These are phyloP conservation scores for Phytophthora macrochlamydospora DNA, from an alignment of 352 stramenopile genomes.

Conservation along the genomic window DNA sequence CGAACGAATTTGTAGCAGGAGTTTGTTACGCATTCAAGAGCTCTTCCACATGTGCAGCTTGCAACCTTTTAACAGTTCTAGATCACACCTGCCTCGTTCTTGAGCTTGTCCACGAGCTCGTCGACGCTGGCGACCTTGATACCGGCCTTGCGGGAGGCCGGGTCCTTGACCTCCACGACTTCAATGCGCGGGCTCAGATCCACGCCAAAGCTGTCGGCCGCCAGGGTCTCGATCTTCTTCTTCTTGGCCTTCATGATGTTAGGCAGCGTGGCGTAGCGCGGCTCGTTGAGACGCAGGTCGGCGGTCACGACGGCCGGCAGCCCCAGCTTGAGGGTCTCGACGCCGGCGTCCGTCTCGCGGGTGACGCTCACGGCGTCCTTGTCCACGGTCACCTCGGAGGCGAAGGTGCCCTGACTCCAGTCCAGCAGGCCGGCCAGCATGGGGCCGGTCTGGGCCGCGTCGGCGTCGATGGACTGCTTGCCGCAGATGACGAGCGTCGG, in stretches of 20 bases:
- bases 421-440: slow-evolving; percentile 97
- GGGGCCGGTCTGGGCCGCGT: slow-evolving; percentile 88
- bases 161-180: slow-evolving; percentile 91
- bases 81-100: slow-evolving; percentile 93
- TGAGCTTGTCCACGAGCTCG: slow-evolving; percentile 96
- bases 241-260: slow-evolving; percentile 99
- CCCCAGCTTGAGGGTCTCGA: slow-evolving; percentile 87
- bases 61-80: slow-evolving; percentile 40
- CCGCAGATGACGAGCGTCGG: slow-evolving; percentile 96
- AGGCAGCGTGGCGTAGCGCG: slow-evolving; percentile 98
- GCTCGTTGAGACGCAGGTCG: slow-evolving; percentile 98
- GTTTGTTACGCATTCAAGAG: background rate
- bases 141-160: slow-evolving; percentile 92
- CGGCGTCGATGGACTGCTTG: slow-evolving; percentile 96
- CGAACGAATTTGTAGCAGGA: background rate
- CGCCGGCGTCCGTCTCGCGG: slow-evolving; percentile 95
- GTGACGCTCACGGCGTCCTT: slow-evolving; percentile 82
- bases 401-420: slow-evolving; percentile 98
- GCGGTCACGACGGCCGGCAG: slow-evolving; percentile 97
- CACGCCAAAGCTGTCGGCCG: slow-evolving; percentile 74
- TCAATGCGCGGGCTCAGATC: slow-evolving; percentile 78
- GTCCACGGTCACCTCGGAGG: slow-evolving; percentile 88
- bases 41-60: slow-evolving; percentile 4
- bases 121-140: slow-evolving; percentile 96
- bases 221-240: slow-evolving; percentile 88